Evolutionary conservation across 176 grass and related monocot species (phyloP).

Genomic region (Aechmea fasciata): DNA sequence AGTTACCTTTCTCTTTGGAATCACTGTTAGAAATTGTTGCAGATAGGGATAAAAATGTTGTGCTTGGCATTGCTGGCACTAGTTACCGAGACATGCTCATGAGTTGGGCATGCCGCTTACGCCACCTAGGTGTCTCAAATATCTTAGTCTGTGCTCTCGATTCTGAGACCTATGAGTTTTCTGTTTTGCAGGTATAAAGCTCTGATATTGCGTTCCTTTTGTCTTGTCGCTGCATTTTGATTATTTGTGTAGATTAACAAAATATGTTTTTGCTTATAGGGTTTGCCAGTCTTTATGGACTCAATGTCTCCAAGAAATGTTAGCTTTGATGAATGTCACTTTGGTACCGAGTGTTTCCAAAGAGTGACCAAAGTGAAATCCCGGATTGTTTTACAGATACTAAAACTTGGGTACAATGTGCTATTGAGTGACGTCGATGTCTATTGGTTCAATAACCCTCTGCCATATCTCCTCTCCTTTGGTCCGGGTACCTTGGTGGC

Average conservation of each 20-base stretch:
- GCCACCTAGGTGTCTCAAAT: slow-evolving; percentile 43
- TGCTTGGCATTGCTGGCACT: slow-evolving; percentile 72
- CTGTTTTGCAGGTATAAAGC: slow-evolving; percentile 52
- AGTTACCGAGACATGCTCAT: slow-evolving; percentile 93
- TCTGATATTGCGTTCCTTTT: neutral
- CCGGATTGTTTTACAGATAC: slow-evolving; percentile 60
- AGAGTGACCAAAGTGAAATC: slow-evolving; percentile 93
- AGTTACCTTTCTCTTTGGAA: slow-evolving; percentile 37
- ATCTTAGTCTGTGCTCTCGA: slow-evolving; percentile 82
- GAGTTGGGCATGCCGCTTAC: slow-evolving; percentile 82
- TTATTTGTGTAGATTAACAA: neutral
- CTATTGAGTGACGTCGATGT: slow-evolving; percentile 85
- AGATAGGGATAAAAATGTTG: slow-evolving; percentile 44
- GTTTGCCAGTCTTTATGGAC: slow-evolving; percentile 77
- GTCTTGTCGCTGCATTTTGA: neutral
- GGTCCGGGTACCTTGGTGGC: slow-evolving; percentile 50
- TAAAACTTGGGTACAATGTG: slow-evolving; percentile 77
- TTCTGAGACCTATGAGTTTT: slow-evolving; percentile 64
- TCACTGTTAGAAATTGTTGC: slow-evolving; percentile 33
- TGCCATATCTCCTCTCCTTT: slow-evolving; percentile 51
- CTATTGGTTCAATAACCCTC: slow-evolving; percentile 78
- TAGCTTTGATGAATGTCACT: slow-evolving; percentile 76
- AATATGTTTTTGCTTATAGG: slow-evolving; percentile 33
- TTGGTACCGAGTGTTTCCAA: slow-evolving; percentile 78
- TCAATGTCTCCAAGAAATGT: slow-evolving; percentile 46